A percentile compares a stretch with the other conserved stretches of the same genome.
These are phyloP conservation scores for Pseudogymnoascus sp. DNA, from an alignment of 2,329 filamentous ascomycete genomes.

Conservation along the genomic window DNA sequence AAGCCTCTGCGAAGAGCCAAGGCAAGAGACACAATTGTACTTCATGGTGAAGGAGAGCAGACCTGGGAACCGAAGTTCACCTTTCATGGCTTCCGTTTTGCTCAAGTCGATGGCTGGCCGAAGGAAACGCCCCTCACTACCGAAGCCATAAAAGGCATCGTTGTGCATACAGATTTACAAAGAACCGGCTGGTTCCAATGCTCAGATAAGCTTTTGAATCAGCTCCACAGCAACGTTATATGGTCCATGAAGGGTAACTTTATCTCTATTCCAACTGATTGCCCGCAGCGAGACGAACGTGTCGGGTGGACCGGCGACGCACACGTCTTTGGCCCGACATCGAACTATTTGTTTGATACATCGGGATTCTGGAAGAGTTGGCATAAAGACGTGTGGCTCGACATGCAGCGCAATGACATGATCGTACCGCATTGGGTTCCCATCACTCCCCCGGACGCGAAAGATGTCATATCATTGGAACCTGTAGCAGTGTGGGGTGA, in stretches of 20 bases:
- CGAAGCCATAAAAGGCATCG: constrained; percentile 29
- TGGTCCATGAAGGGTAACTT: constrained; percentile 55
- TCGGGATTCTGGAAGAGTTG: constrained; percentile 32
- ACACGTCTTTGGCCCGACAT: constrained; percentile 41
- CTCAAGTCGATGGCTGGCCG: constrained; percentile 32
- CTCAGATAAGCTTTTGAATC: constrained; percentile 33
- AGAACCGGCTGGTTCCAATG: constrained; percentile 21
- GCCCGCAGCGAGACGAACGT: constrained; percentile 47
- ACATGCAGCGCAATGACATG: constrained; percentile 18
- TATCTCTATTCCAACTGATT: constrained; percentile 48
- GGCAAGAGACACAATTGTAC: constrained; percentile 29
- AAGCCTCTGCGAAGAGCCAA: constrained; percentile 31
- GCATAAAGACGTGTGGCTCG: constrained; percentile 31
- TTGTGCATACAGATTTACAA: constrained; percentile 34
- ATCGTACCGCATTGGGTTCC: constrained; percentile 27
- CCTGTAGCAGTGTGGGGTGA: constrained; percentile 13
- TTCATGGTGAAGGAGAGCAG: constrained; percentile 21
- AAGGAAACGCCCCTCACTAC: constrained; percentile 11
- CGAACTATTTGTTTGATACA: constrained; percentile 34
- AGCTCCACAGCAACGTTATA: constrained; percentile 44
- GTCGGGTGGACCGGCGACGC: constrained; percentile 46
- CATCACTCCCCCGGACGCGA: constrained; percentile 20
- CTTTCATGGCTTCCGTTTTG: constrained; percentile 41
- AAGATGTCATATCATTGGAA: not conserved
- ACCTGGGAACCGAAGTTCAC: constrained; percentile 36